Base-by-base conservation (phyloP, 768 basidiomycete species). In the Lactarius pseudohatsudake region DNA sequence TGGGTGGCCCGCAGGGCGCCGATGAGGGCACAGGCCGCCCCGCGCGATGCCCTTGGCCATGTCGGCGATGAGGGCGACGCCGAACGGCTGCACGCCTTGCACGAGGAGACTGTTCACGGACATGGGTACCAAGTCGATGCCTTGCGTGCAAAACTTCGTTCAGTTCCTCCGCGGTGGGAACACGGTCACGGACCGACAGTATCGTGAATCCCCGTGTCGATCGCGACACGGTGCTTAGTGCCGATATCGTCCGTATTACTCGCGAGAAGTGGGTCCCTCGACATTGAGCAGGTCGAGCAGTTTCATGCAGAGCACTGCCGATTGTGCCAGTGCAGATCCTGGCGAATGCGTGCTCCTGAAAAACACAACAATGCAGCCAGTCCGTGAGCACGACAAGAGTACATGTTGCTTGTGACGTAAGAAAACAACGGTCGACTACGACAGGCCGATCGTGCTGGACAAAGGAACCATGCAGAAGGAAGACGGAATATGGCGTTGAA, bases 41-140 rank as follows among this genome's bases (percentile, higher is more conserved):
- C 89, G 86, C 11, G 93, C 90, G 69, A 98, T 94, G 60, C 97
- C 96, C 74, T 90, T 91, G 73, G 98, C 83, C 34, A 98, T 97
- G 64, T 87, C 81, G 0, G 91, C 81, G 2, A 96, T 94, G 38
- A 89, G 82, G 13, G 79, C 70, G n/a, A 97, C 91, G 62, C 96
- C 88, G 61, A 99, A 80, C 0, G 96, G 97, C 76, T 98, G 97
- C 8, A 96, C 96, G 59, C 96, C 97, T 77, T 99, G 96, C 15
- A 98, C 97, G 47, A 99, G 84, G 59, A 99, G 78, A 76, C 98
- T 97, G 76, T 98, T 99, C 70, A 97, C 96, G 13, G 91, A 94
- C 96, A 99, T 99, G 40, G 96, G 97, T 45, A 99, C 96, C 56
- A 99, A 85, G 75, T 98, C 96, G 73, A 97, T 93, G 56, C 95